A percentile compares a stretch with the other conserved stretches of the same genome.
Evolutionary conservation across 2,329 filamentous ascomycete species (phyloP).

Genomic region (Fusarium robinianum): DNA sequence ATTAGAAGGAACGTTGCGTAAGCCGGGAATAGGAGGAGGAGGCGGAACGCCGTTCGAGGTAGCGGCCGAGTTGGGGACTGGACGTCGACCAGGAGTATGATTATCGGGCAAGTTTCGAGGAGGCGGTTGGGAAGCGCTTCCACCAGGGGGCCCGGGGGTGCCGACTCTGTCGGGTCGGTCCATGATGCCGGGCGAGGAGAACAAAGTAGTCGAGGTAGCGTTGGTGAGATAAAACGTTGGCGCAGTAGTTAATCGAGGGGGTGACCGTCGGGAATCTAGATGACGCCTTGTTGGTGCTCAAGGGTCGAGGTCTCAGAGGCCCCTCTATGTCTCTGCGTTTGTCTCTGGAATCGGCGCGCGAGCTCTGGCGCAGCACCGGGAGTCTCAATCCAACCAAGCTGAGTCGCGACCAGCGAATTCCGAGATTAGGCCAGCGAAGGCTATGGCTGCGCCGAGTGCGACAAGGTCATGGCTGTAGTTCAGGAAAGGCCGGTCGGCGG

Average conservation of each 20-base stretch:
- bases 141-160: constrained; percentile 30
- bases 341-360: constrained; percentile 29
- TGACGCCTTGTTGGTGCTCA: constrained; percentile 27
- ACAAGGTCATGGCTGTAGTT: constrained; percentile 40
- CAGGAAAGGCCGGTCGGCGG: constrained; percentile 30
- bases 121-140: constrained; percentile 32
- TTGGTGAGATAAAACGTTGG: too few species aligned
- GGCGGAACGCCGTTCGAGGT: constrained; percentile 48
- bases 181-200: constrained; percentile 36
- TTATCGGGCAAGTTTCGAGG: constrained; percentile 48
- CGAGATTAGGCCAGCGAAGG: constrained; percentile 39
- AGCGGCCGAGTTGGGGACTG: constrained; percentile 45
- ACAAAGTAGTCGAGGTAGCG: constrained; percentile 28
- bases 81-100: constrained; percentile 46
- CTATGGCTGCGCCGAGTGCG: constrained; percentile 37
- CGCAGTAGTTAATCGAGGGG: constrained; percentile 28
- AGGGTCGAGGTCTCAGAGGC: constrained; percentile 40
- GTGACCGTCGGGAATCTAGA: constrained; percentile 22
- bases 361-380: constrained; percentile 24
- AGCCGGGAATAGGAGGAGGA: constrained; percentile 52
- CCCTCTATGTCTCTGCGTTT: constrained; percentile 34
- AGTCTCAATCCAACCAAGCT: constrained; percentile 32
- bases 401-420: constrained; percentile 22
- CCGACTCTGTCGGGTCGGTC: constrained; percentile 43
- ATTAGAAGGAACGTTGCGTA: constrained; percentile 53